These are phyloP conservation scores for Corchorus olitorius DNA, from an alignment of 345 rosid species.

Conservation along the genomic window DNA sequence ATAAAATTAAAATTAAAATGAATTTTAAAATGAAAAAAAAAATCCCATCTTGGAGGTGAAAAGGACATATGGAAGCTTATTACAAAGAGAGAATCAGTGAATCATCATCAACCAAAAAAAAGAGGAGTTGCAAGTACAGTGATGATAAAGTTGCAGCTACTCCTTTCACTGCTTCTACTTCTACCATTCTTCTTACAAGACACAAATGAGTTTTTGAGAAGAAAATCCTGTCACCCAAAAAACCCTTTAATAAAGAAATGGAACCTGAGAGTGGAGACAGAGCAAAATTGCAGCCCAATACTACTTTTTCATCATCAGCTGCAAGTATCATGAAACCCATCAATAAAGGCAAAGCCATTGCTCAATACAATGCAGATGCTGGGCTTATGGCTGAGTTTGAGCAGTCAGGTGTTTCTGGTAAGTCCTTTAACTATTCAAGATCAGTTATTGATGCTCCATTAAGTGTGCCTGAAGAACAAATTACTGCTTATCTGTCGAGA, in stretches of 20 bases:
- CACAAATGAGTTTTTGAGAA: neutral
- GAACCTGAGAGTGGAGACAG: constrained; percentile 18
- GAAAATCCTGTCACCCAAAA: neutral
- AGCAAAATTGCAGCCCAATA: constrained; percentile 16
- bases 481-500: constrained; percentile 60
- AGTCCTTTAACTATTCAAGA: constrained; percentile 70
- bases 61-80: constrained; percentile 2
- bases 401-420: constrained; percentile 60
- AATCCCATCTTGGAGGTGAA: neutral
- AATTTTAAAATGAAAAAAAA: too few relatives aligned
- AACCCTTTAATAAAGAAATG: constrained; percentile 9
- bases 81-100: neutral
- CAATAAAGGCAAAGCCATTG: constrained; percentile 43
- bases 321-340: constrained; percentile 54
- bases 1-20: too few relatives aligned
- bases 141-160: constrained; percentile 7
- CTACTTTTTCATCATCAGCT: constrained; percentile 34
- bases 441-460: constrained; percentile 53
- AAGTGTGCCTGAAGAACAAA: constrained; percentile 60
- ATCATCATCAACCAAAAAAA: neutral
- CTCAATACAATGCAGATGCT: constrained; percentile 78
- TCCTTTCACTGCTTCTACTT: neutral
- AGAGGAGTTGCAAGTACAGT: neutral
- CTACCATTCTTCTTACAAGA: neutral
- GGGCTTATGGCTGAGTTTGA: constrained; percentile 72